phyloP scores from a whole-genome alignment of 768 basidiomycete species.

The Lentinula sp. region DNA sequence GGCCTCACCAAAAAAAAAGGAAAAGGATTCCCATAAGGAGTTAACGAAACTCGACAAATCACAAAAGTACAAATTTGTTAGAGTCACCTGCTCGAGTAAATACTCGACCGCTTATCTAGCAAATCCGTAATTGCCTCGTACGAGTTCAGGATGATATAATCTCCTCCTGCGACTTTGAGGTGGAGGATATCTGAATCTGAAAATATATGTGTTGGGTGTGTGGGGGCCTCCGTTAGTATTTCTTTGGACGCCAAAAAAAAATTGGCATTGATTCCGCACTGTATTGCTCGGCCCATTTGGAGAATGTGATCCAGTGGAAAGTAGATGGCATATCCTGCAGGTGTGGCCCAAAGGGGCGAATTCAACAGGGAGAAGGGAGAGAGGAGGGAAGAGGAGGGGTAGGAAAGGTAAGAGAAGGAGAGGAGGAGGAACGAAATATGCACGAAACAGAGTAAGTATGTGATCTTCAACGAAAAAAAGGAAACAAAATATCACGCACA shows the following conservation, averaged over 20 bases:
- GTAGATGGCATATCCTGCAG: slow-evolving; percentile 28
- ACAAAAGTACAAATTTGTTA: slow-evolving; percentile 9
- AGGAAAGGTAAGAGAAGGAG: too few relatives aligned
- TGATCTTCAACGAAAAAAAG: too few relatives aligned
- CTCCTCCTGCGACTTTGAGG: slow-evolving; percentile 18
- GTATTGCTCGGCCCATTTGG: slow-evolving; percentile 35
- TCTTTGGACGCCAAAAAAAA: neutral
- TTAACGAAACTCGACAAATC: neutral
- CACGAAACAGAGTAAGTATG: too few relatives aligned
- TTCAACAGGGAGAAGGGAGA: slow-evolving; percentile 6
- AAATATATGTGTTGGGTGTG: neutral
- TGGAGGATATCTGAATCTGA: slow-evolving; percentile 23
- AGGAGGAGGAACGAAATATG: too few relatives aligned
- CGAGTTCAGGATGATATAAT: slow-evolving; percentile 27
- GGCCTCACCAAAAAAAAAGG: neutral
- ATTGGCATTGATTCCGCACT: slow-evolving; percentile 14
- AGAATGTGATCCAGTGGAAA: slow-evolving; percentile 36
- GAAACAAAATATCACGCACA: neutral
- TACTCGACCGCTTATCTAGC: slow-evolving; percentile 29
- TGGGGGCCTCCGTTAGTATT: slow-evolving; percentile 3
- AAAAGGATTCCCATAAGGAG: neutral
- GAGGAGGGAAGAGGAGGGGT: neutral
- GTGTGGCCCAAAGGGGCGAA: slow-evolving; percentile 7
- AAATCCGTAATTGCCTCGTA: slow-evolving; percentile 25
- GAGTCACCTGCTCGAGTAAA: slow-evolving; percentile 28